Conservation (phyloP, 371 early-diverging fungal species). For the Cokeromyces recurvatus region DNA sequence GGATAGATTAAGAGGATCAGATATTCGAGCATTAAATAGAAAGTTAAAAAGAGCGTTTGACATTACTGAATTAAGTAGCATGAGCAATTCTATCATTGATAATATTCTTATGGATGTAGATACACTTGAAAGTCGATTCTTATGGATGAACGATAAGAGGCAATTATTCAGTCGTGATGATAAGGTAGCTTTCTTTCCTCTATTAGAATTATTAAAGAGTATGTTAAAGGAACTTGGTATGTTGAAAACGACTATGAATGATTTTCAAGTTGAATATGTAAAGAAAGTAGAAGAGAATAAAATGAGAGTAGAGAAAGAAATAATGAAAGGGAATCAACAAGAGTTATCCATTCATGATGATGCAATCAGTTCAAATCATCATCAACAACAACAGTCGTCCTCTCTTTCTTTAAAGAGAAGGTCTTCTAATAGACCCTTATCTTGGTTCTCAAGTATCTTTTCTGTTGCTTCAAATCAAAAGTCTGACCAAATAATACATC, state of each 20-base stretch:
- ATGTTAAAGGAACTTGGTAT: conserved; percentile 57
- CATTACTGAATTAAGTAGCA: conserved; percentile 61
- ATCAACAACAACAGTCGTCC: neutral
- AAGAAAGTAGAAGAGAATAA: conserved; percentile 48
- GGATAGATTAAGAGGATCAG: conserved; percentile 49
- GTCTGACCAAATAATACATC: too few species aligned
- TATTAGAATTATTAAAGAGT: conserved; percentile 51
- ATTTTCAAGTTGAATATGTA: conserved; percentile 61
- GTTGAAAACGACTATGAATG: conserved; percentile 56
- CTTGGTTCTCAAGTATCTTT: conserved; percentile 27
- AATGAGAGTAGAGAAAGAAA: conserved; percentile 42
- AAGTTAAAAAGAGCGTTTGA: conserved; percentile 62
- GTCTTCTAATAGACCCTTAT: conserved; percentile 6
- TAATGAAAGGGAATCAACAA: conserved; percentile 22
- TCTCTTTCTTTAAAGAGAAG: neutral
- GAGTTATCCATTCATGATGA: neutral
- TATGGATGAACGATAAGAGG: conserved; percentile 31
- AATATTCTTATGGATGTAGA: conserved; percentile 58
- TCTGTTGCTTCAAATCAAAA: too few species aligned
- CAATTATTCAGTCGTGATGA: neutral
- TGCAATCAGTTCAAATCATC: neutral
- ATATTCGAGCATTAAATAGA: conserved; percentile 55
- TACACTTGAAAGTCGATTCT: conserved; percentile 46
- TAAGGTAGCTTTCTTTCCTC: conserved; percentile 40
- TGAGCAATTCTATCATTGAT: conserved; percentile 70